These are phyloP conservation scores for Calonectria pseudoreteaudii DNA, from an alignment of 2,329 filamentous ascomycete species.

Conservation along the genomic window DNA sequence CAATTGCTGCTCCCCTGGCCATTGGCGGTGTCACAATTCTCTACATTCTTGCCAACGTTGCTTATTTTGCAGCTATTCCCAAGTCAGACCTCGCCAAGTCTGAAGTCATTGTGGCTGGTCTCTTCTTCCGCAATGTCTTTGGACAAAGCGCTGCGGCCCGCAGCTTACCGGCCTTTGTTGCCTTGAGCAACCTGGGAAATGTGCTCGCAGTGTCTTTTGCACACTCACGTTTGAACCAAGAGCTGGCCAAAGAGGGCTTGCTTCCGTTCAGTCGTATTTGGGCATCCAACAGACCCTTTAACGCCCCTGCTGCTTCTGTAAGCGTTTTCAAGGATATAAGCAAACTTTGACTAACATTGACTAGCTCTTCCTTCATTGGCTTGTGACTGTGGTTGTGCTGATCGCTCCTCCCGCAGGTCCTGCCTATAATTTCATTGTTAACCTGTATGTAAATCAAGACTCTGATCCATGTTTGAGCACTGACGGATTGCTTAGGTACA, in stretches of 20 bases:
- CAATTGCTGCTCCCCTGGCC: constrained; percentile 68
- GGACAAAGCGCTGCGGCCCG: constrained; percentile 64
- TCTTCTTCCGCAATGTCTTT: constrained; percentile 73
- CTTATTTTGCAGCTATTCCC: constrained; percentile 73
- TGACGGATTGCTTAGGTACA: constrained; percentile 48
- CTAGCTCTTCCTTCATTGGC: constrained; percentile 72
- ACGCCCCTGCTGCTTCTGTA: constrained; percentile 69
- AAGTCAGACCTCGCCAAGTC: constrained; percentile 68
- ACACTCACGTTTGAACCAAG: constrained; percentile 70
- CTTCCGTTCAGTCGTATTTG: constrained; percentile 75
- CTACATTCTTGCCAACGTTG: constrained; percentile 73
- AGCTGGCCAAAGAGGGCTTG: constrained; percentile 77
- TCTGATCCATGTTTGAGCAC: not conserved
- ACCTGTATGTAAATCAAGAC: constrained; percentile 50
- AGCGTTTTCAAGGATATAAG: constrained; percentile 30
- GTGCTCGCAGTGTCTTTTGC: constrained; percentile 71
- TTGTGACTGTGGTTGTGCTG: constrained; percentile 73
- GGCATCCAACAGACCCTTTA: constrained; percentile 76
- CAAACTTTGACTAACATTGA: constrained; percentile 13
- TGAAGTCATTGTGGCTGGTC: constrained; percentile 69
- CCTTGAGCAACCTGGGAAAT: constrained; percentile 71
- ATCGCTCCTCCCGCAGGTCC: constrained; percentile 75
- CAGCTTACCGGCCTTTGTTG: constrained; percentile 67
- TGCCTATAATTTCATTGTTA: constrained; percentile 76
- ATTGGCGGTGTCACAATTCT: constrained; percentile 69